These are phyloP conservation scores for Backusella parvicylindrica DNA, from an alignment of 192 early-diverging fungal genomes.

Conservation along the genomic window DNA sequence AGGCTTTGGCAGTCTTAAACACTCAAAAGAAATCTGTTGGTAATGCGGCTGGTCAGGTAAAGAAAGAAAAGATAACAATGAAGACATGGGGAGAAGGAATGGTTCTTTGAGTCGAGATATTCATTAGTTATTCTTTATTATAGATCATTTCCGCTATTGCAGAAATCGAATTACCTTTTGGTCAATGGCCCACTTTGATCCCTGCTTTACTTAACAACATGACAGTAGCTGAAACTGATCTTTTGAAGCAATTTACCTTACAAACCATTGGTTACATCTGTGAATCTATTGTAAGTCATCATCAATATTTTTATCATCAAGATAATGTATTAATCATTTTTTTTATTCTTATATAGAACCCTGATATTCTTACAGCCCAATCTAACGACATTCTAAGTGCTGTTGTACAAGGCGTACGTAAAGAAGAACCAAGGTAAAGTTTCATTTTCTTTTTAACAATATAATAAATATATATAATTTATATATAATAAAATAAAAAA, in stretches of 20 bases:
- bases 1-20: neutral
- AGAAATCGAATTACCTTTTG: constrained; percentile 86
- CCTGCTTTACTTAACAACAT: constrained; percentile 75
- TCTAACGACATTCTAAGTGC: constrained; percentile 92
- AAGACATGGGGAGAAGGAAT: neutral
- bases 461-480: too few relatives aligned
- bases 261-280: constrained; percentile 93
- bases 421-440: constrained; percentile 77
- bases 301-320: too few relatives aligned
- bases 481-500: neutral
- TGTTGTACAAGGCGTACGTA: constrained; percentile 91
- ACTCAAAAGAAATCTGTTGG: constrained; percentile 48
- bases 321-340: too few relatives aligned
- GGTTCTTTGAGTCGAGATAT: too few relatives aligned
- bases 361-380: constrained; percentile 75
- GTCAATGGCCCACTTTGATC: constrained; percentile 89
- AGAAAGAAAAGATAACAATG: neutral
- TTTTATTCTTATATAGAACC: constrained; percentile 48
- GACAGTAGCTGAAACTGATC: constrained; percentile 57
- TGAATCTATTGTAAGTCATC: constrained; percentile 75
- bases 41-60: constrained; percentile 70
- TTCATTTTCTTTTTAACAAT: too few relatives aligned
- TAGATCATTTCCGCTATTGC: constrained; percentile 89
- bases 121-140: neutral
- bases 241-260: constrained; percentile 77